Percentiles rank a stretch among this genome's conserved stretches.
phyloP scores from a whole-genome alignment of 2,329 filamentous ascomycete species.

The Fusarium transvaalense region DNA sequence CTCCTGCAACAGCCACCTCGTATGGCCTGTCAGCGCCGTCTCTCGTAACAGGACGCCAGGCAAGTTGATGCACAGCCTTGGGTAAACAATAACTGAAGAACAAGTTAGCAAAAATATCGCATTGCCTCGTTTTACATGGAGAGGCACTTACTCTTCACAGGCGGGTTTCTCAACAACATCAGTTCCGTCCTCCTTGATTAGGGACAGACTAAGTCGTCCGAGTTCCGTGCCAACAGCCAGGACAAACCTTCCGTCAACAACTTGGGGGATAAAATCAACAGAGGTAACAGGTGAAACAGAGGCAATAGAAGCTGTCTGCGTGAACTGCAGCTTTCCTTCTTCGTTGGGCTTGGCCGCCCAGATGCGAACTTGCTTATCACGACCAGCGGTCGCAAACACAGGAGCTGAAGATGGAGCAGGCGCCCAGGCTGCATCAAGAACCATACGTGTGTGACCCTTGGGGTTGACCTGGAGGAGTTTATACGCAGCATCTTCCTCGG shows the following conservation, averaged over 20 bases:
- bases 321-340: slow-evolving; percentile 58
- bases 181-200: slow-evolving; percentile 56
- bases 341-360: slow-evolving; percentile 64
- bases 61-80: slow-evolving; percentile 74
- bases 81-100: slow-evolving; percentile 60
- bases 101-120: slow-evolving; percentile 25
- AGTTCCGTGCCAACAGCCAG: slow-evolving; percentile 71
- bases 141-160: slow-evolving; percentile 55
- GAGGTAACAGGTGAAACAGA: slow-evolving; percentile 75
- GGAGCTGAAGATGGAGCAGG: slow-evolving; percentile 60
- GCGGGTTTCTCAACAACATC: slow-evolving; percentile 55
- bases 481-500: slow-evolving; percentile 61
- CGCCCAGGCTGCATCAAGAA: slow-evolving; percentile 88
- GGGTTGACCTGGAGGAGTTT: slow-evolving; percentile 73
- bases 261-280: slow-evolving; percentile 70
- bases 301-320: slow-evolving; percentile 65
- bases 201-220: slow-evolving; percentile 61
- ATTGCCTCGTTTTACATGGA: neutral
- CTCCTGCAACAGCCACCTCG: slow-evolving; percentile 68
- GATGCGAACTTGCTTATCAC: slow-evolving; percentile 86
- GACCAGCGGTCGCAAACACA: slow-evolving; percentile 86
- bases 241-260: slow-evolving; percentile 51
- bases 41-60: slow-evolving; percentile 71
- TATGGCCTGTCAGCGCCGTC: slow-evolving; percentile 47
- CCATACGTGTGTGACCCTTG: slow-evolving; percentile 93